Evolutionary conservation across 1,284 basidiomycete species (phyloP).

Genomic region (Ustilago shanxiensis): DNA sequence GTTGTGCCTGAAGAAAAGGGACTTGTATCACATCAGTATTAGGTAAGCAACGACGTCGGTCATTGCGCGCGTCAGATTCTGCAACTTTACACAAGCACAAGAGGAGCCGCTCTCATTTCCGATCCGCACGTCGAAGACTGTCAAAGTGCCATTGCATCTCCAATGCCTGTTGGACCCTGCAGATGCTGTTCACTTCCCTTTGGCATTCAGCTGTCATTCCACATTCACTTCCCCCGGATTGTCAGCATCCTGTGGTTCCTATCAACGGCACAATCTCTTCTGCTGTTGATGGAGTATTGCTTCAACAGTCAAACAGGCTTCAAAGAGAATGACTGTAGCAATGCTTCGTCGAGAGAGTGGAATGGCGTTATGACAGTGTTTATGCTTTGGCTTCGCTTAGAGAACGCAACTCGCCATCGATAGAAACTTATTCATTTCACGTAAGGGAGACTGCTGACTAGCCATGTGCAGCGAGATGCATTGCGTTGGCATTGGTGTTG

Average conservation of each 20-base stretch:
- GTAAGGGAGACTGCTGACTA: constrained; percentile 18
- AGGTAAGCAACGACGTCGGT: constrained; percentile 8
- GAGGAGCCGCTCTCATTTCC: not conserved
- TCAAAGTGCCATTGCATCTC: not conserved
- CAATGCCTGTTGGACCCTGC: constrained; percentile 25
- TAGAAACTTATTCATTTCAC: not conserved
- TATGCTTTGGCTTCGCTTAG: constrained; percentile 20
- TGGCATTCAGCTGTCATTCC: constrained; percentile 19
- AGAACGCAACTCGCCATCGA: constrained; percentile 31
- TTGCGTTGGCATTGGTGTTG: not conserved
- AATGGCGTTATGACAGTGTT: constrained; percentile 1
- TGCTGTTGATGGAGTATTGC: not conserved
- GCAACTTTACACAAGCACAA: constrained; percentile 3
- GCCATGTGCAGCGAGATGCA: constrained; percentile 18
- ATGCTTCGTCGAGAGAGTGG: not conserved
- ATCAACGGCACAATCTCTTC: not conserved
- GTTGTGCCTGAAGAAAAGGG: not conserved
- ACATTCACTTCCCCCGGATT: not conserved
- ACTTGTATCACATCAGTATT: constrained; percentile 17
- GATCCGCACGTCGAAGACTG: constrained; percentile 5
- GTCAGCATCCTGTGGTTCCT: not conserved
- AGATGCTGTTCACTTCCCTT: constrained; percentile 6
- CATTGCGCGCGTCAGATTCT: not conserved
- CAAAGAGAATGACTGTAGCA: not conserved
- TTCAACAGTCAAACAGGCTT: not conserved